Base-by-base conservation (phyloP, 192 early-diverging fungal species). In the Globomyces pollinis-pini region DNA sequence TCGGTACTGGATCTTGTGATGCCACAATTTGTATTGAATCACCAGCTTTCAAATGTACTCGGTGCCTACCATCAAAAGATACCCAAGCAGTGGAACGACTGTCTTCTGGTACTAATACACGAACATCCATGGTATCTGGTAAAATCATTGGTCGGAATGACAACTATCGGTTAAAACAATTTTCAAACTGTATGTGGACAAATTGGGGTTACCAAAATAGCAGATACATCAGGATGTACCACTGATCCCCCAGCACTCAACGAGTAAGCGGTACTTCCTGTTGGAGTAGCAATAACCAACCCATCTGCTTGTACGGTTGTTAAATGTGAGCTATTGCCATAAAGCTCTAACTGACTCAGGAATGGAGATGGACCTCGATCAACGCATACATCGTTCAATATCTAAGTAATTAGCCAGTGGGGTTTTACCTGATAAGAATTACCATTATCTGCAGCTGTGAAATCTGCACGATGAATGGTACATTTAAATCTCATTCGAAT, bases 291-390 rank as follows among this genome's bases (percentile, higher is more conserved):
- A 52, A 99, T 70, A 24, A 90, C 89, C 62, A 99, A 73, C 1
- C 96, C 96, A 66, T 99, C 96, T 0, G 96, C 96, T 59, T 96
- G 91, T 2, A 97, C 91, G 0, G 93, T 95, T 2, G 96, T 96
- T 29, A 99, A 68, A 61, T 94, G 91, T 50, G 82, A 68, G 28
- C 88, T 86, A 59, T 94, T 90, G 91, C 62, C 49, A 26, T 56
- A 74, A 47, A 77, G 60, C 28, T 74, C 75, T n/a, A 97, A 74
- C 64, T 88, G 63, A 38, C 81, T 81, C 68, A 95, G 75, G 38
- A 86, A 92, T 5, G 92, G 85, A 43, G 85, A 88, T 20, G 90
- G 90, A 11, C 91, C 70, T 47, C 91, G 83, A 66, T 93, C 91
- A 20, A 96, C 81, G 0, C 92, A 90, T 23, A 95, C 67, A 62